Evolutionary conservation across 805 yeast species (phyloP).

Genomic region (Lipomyces lipofer): DNA sequence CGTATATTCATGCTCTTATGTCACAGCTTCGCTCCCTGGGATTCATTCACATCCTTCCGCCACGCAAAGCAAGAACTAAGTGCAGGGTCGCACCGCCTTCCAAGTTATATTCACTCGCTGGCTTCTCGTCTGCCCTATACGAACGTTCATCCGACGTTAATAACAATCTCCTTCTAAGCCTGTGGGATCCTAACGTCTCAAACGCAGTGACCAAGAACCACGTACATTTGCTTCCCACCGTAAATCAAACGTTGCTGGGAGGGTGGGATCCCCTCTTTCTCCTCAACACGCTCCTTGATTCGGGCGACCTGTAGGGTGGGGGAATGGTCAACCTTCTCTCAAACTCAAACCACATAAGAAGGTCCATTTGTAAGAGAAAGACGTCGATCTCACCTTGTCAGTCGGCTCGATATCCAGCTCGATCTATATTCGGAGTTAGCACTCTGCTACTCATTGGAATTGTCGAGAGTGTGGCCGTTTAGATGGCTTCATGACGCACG

Average conservation of each 20-base stretch:
- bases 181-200: too few species aligned
- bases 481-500: slow-evolving; percentile 30
- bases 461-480: neutral
- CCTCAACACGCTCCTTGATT: slow-evolving; percentile 89
- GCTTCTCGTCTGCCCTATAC: slow-evolving; percentile 68
- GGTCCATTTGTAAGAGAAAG: neutral
- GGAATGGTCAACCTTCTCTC: neutral
- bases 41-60: slow-evolving; percentile 55
- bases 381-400: slow-evolving; percentile 56
- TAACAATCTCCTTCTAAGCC: too few species aligned
- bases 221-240: slow-evolving; percentile 86
- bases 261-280: slow-evolving; percentile 96
- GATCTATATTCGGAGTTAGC: slow-evolving; percentile 44
- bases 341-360: neutral
- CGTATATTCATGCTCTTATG: too few species aligned
- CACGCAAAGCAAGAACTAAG: slow-evolving; percentile 88
- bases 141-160: too few species aligned
- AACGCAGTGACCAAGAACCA: too few species aligned
- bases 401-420: slow-evolving; percentile 70
- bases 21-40: too few species aligned
- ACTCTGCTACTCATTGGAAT: neutral
- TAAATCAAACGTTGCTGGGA: slow-evolving; percentile 88
- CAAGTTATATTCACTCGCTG: slow-evolving; percentile 71
- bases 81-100: slow-evolving; percentile 86
- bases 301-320: slow-evolving; percentile 55